Evolutionary conservation across 257 asterid species (phyloP).

Genomic region (Leptodermis oblonga): DNA sequence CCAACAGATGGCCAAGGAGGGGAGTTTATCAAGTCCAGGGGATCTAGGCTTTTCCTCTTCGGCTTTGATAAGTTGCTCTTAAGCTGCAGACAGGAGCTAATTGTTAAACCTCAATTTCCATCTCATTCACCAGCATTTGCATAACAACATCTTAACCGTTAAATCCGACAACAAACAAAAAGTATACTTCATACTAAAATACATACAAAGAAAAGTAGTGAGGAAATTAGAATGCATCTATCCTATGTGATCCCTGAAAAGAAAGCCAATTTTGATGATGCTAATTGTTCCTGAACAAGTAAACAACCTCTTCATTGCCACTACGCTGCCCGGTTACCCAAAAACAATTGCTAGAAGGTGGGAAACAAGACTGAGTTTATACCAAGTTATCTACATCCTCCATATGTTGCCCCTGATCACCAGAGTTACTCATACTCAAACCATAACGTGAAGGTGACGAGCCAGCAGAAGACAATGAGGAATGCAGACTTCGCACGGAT

Average conservation of each 20-base stretch:
- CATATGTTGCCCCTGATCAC: constrained; percentile 8
- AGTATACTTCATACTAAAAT: neutral
- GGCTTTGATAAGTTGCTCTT: constrained; percentile 31
- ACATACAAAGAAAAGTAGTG: neutral
- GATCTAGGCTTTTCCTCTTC: constrained; percentile 61
- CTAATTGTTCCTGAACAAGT: neutral
- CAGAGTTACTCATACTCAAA: constrained; percentile 26
- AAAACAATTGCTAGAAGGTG: neutral
- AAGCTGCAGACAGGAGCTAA: constrained; percentile 29
- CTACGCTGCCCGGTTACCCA: neutral
- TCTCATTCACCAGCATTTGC: constrained; percentile 1
- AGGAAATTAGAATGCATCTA: neutral
- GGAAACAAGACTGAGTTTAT: neutral
- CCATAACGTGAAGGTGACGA: constrained; percentile 46
- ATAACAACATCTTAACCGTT: neutral
- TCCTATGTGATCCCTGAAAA: neutral
- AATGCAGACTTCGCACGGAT: constrained; percentile 21
- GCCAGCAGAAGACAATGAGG: constrained; percentile 22
- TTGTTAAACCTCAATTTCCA: constrained; percentile 4
- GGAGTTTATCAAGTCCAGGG: constrained; percentile 40
- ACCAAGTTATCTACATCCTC: constrained; percentile 22
- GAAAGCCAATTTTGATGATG: neutral
- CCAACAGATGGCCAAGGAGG: constrained; percentile 43
- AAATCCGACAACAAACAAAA: neutral
- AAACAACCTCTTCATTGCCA: neutral